A percentile compares a stretch with the other conserved stretches of the same genome.
phyloP scores from a whole-genome alignment of 2,329 filamentous ascomycete species.

The Trichoderma semiorbis region DNA sequence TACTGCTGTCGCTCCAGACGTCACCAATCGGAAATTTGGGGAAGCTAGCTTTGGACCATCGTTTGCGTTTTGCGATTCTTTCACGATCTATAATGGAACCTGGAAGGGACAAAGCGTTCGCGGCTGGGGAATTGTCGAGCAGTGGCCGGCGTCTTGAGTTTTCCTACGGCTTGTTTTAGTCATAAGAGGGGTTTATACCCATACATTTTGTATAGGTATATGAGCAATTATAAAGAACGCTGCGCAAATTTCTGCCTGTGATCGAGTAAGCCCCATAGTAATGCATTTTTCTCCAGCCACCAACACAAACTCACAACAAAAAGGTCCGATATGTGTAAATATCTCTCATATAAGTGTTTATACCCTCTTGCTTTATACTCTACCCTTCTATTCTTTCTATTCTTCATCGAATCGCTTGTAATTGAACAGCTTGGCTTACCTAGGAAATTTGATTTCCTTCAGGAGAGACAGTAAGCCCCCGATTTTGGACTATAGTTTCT shows the following conservation, averaged over 20 bases:
- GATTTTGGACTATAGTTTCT: not conserved
- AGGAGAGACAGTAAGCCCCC: not conserved
- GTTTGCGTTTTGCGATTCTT: not conserved
- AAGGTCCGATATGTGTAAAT: not conserved
- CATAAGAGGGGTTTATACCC: not conserved
- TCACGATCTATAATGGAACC: not conserved
- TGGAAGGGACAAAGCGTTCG: not conserved
- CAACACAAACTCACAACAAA: not conserved
- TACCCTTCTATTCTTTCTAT: not conserved
- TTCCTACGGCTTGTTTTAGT: not conserved
- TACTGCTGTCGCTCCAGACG: not conserved
- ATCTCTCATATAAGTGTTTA: not conserved
- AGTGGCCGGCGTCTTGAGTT: not conserved
- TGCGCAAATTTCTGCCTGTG: not conserved
- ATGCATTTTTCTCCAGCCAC: not conserved
- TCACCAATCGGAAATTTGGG: not conserved
- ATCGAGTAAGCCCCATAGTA: not conserved
- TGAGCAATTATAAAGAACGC: not conserved
- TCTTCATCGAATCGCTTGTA: not conserved
- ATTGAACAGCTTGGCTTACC: not conserved
- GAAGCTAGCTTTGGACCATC: not conserved
- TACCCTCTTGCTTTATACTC: not conserved
- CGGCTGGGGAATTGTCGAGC: not conserved
- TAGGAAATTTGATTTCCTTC: not conserved
- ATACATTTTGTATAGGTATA: not conserved